Conservation (phyloP, 371 early-diverging fungal species). For the Syncephalis fuscata region DNA sequence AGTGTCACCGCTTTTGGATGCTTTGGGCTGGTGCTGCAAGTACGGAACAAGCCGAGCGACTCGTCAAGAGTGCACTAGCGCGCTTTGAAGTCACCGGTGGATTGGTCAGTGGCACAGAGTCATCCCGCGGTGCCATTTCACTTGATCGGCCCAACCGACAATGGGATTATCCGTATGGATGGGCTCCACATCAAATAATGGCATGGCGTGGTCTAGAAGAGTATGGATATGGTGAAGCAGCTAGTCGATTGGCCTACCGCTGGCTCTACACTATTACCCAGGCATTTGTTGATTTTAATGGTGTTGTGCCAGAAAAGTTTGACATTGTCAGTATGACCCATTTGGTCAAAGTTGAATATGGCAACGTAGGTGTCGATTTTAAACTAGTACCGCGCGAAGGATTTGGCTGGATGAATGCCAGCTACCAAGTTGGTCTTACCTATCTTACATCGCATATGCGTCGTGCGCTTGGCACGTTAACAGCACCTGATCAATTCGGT, state of each 20-base stretch:
- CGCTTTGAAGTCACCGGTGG: slow-evolving; percentile 79
- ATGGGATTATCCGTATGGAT: slow-evolving; percentile 93
- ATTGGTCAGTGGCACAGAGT: slow-evolving; percentile 75
- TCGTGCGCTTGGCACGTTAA: slow-evolving; percentile 66
- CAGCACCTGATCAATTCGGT: slow-evolving; percentile 54
- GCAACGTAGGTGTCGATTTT: slow-evolving; percentile 88
- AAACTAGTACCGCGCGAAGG: slow-evolving; percentile 90
- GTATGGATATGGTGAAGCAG: slow-evolving; percentile 65
- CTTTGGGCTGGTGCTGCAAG: slow-evolving; percentile 62
- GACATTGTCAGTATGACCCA: slow-evolving; percentile 87
- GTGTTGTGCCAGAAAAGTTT: slow-evolving; percentile 94
- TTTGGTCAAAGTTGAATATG: slow-evolving; percentile 85
- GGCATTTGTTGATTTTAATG: slow-evolving; percentile 91
- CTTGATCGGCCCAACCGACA: slow-evolving; percentile 84
- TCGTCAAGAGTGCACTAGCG: slow-evolving; percentile 16
- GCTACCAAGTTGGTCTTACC: slow-evolving; percentile 67
- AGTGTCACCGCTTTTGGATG: slow-evolving; percentile 61
- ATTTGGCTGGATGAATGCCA: slow-evolving; percentile 97
- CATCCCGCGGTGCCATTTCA: slow-evolving; percentile 56
- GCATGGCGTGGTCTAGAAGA: slow-evolving; percentile 81
- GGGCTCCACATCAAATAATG: slow-evolving; percentile 97
- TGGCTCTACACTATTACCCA: slow-evolving; percentile 91
- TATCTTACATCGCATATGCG: slow-evolving; percentile 53
- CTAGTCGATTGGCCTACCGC: slow-evolving; percentile 74
- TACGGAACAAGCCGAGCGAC: slow-evolving; percentile 33